Base-by-base conservation (phyloP, 2,329 filamentous ascomycete genomes). In the Cercospora berteroae region DNA sequence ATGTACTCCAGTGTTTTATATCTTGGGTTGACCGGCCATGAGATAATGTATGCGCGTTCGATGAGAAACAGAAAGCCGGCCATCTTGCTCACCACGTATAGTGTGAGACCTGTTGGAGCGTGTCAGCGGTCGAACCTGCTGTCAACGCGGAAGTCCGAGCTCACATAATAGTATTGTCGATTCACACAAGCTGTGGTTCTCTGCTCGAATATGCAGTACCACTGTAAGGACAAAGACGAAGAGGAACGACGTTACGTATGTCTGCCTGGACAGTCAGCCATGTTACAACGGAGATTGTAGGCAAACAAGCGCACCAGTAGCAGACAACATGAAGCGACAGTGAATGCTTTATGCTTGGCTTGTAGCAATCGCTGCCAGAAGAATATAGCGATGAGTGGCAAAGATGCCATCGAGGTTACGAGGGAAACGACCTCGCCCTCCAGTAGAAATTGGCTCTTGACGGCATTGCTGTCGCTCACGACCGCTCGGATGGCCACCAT, bases 11-110 rank as follows among this genome's bases (percentile, higher is more conserved):
- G 61, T 13, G 67, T 68, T 27, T 69, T 68, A 25, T 64, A 44
- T 55, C 70, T 50, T 20, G 70, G 67, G 4, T 52, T 64, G 33
- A 67, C 63, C 2, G 70, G 70, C 67, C 69, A 72, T 9, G 70
- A 70, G 23, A 71, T 71, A 18, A 72, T 72, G 63, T 72, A 72
- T n/a, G 66, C 65, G 18, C 70, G 48, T 59, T 71, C 69, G 60
- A 72, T 72, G 27, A 72, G 63, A 62, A 71, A 72, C 3, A 69
- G 36, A 48, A 72, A 67, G 6, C 60, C 65, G 5, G 65, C 60
- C 7, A 63, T 39, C 50, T 72, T 71, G 39, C 63, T 66, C 23
- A 71, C 42, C 20, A 70, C 62, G 39, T 68, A 72, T 10, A 72
- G 31, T n/a, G 67, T 71, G 9, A 72, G 57, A 31, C 70, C 70